Evolutionary conservation across 73 alveolate genomes (phyloP).

Genomic region (Blepharisma stoltei): DNA sequence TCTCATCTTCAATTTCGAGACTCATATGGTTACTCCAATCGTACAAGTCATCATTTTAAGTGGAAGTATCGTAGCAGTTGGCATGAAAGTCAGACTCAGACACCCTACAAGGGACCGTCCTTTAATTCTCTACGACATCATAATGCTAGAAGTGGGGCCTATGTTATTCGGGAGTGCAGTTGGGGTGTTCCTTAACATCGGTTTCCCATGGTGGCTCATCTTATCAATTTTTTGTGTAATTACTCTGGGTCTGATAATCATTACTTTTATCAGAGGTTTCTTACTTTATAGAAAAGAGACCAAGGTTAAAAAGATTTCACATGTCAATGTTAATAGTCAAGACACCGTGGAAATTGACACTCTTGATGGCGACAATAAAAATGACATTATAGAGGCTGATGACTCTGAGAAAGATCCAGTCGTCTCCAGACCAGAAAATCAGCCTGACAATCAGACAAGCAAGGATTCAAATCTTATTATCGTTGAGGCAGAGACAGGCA

Average conservation of each 20-base stretch:
- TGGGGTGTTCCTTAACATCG: conserved; percentile 65
- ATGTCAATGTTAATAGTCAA: no score
- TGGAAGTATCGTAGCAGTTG: conserved; percentile 50
- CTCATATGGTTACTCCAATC: conserved; percentile 71
- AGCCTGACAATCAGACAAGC: no score
- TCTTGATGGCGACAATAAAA: no score
- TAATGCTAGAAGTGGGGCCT: conserved; percentile 49
- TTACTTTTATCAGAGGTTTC: no score
- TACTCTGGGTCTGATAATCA: not conserved
- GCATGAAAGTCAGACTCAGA: conserved; percentile 45
- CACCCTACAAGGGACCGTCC: conserved; percentile 61
- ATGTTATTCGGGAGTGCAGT: conserved; percentile 61
- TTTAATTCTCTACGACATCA: conserved; percentile 57
- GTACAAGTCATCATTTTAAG: conserved; percentile 64
- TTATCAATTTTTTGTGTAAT: conserved; percentile 42
- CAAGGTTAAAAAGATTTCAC: no score
- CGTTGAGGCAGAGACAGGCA: no score
- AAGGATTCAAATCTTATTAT: no score
- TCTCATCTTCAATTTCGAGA: conserved; percentile 65
- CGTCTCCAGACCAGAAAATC: no score
- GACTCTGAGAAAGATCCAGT: no score
- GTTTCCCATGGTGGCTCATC: conserved; percentile 56
- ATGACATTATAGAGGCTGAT: no score
- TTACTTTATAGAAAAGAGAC: no score
- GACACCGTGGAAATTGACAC: no score